A percentile compares a stretch with the other conserved stretches of the same genome.
These are phyloP conservation scores for Penicillium canescens DNA, from an alignment of 495 filamentous ascomycete species.

Conservation along the genomic window DNA sequence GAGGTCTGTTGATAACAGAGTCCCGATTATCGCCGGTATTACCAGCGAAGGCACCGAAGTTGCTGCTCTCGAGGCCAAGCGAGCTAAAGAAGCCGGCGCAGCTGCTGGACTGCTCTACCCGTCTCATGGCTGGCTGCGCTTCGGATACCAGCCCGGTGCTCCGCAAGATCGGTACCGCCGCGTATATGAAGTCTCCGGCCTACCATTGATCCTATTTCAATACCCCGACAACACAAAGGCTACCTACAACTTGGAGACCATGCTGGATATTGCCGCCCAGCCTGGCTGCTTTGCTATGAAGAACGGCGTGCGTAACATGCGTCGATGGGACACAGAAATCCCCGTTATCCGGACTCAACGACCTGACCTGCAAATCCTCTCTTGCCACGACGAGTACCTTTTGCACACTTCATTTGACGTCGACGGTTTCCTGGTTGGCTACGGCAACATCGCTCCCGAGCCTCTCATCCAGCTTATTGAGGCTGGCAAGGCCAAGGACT, in stretches of 20 bases:
- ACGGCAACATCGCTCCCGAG: constrained; percentile 39
- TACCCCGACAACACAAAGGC: constrained; percentile 41
- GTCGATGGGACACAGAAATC: constrained; percentile 39
- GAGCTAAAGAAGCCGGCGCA: constrained; percentile 35
- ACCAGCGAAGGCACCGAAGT: constrained; percentile 37
- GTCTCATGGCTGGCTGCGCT: constrained; percentile 39
- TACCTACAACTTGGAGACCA: constrained; percentile 33
- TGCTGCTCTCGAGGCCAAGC: constrained; percentile 35
- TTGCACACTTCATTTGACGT: constrained; percentile 37
- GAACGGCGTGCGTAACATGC: constrained; percentile 40
- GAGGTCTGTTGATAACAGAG: constrained; percentile 33
- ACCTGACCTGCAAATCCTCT: constrained; percentile 34
- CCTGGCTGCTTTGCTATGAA: constrained; percentile 39
- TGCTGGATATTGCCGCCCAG: constrained; percentile 37
- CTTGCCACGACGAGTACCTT: constrained; percentile 39
- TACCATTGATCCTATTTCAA: constrained; percentile 38
- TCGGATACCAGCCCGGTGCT: constrained; percentile 36
- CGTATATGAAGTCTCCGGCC: constrained; percentile 32
- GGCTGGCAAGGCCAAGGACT: constrained; percentile 36
- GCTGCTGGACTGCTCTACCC: constrained; percentile 37
- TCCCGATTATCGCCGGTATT: constrained; percentile 37
- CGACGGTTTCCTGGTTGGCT: constrained; percentile 37
- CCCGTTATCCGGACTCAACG: constrained; percentile 32
- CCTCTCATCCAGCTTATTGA: constrained; percentile 32
- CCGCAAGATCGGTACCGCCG: constrained; percentile 35